Evolutionary conservation across 129 eudicot genomes (phyloP).

Genomic region (Chrysanthemum makinoi): DNA sequence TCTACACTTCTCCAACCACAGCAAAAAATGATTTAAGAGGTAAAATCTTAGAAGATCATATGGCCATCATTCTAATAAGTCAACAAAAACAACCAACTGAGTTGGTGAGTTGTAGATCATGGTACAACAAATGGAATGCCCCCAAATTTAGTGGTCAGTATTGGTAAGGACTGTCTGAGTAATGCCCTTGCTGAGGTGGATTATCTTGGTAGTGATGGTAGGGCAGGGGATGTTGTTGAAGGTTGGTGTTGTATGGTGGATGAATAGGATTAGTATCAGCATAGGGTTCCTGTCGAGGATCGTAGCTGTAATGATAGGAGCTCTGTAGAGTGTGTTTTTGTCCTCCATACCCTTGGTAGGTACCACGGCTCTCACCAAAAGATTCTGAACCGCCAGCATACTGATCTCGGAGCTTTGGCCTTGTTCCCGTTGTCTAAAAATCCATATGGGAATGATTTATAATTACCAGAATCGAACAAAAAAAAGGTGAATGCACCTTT

Average conservation of each 20-base stretch:
- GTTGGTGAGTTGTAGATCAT: conserved; percentile 27
- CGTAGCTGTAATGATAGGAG: conserved; percentile 34
- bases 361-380: conserved; percentile 35
- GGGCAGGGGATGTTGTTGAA: conserved; percentile 30
- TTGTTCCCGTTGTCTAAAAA: conserved; percentile 49
- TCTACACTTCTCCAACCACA: conserved; percentile 15
- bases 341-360: conserved; percentile 38
- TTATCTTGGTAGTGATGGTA: conserved; percentile 8
- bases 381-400: conserved; percentile 37
- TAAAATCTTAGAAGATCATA: conserved; percentile 16
- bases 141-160: conserved; percentile 32
- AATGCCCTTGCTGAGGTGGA: conserved; percentile 40
- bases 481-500: background rate
- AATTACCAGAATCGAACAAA: background rate
- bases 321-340: conserved; percentile 32
- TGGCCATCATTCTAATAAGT: conserved; percentile 28
- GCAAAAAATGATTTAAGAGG: conserved; percentile 9
- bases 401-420: conserved; percentile 43
- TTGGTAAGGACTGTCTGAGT: conserved; percentile 47
- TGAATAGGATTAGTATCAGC: conserved; percentile 37
- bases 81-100: conserved; percentile 6
- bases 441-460: background rate
- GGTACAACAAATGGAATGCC: conserved; percentile 31
- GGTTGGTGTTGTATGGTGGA: conserved; percentile 28
- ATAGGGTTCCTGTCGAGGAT: conserved; percentile 42